Evolutionary conservation across 2,329 filamentous ascomycete species (phyloP), one percentile per base, ranked within the genome.

Genomic region (Fonsecaea pedrosoi): DNA sequence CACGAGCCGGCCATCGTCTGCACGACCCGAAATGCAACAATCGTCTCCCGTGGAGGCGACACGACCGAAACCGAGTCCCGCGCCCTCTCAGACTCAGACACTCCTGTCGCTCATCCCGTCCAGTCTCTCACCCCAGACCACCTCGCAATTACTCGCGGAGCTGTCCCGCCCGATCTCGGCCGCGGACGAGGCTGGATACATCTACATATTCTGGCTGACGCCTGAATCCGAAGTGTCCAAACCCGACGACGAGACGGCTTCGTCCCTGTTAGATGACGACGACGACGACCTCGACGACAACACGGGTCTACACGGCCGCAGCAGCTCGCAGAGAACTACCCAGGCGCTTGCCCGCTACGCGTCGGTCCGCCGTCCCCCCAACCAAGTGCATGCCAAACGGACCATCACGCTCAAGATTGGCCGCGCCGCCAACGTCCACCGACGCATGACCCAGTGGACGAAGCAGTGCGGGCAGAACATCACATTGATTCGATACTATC

Each of bases 141-240:
- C 91, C 0, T 90, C 92, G 0, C 80, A 84, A 4, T 83, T 98
- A 3, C 85, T 94, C 67, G 83, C 89, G 2, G 94, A 98, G 77
- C 84, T 98, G 9, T 87, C 79, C 76, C 95, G 86, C 82, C 92
- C 84, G 0, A 86, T 94, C 54, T 93, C 92, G 0, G 82, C 87
- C 25, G 82, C 85, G 62, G 92, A 95, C 71, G 92, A 96, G 72
- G 83, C 90, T 12, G 95, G 95, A 42, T 99, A 95, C 80, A 98
- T 99, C 72, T 99, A 99, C 84, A 96, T 99, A 78, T 99, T 98
- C 84, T 97, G 94, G 93, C 85, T 97, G 25, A 97, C 92, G 0
- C 89, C 92, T 37, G 83, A 86, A 40, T 85, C 84, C 1, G 80
- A 86, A 7, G 77, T 83, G 0, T 77, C 85, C 0, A 81, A 84